These are phyloP conservation scores for Fusarium veterinarium DNA, from an alignment of 2,329 filamentous ascomycete species.

Conservation along the genomic window DNA sequence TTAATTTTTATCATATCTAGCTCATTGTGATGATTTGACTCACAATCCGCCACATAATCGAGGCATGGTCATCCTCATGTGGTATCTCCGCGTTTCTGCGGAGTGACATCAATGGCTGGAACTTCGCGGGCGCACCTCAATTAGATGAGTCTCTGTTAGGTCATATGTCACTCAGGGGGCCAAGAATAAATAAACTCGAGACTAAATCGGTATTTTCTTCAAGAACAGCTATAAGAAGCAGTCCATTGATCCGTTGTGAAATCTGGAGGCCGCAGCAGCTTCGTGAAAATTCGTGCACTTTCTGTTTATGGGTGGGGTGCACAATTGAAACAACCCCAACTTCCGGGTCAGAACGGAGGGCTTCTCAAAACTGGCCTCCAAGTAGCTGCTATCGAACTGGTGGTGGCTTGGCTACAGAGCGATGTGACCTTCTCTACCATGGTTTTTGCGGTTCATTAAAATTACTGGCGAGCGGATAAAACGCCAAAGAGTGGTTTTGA, in stretches of 20 bases:
- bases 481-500: too few relatives aligned
- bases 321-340: fast-evolving
- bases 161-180: fast-evolving
- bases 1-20: fast-evolving
- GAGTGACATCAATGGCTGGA: not conserved
- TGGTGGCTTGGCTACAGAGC: not conserved
- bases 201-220: fast-evolving
- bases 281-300: not conserved
- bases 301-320: not conserved
- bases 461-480: not conserved
- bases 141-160: fast-evolving
- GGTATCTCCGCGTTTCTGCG: not conserved
- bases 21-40: not conserved
- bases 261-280: not conserved
- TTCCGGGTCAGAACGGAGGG: not conserved
- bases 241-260: not conserved
- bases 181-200: not conserved
- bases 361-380: not conserved
- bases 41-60: not conserved
- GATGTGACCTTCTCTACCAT: not conserved
- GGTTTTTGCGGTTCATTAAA: fast-evolving
- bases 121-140: not conserved
- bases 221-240: fast-evolving
- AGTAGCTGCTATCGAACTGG: not conserved
- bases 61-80: too few relatives aligned